These are phyloP conservation scores for Ordospora pajunii DNA, from an alignment of 371 early-diverging fungal species.

Conservation along the genomic window DNA sequence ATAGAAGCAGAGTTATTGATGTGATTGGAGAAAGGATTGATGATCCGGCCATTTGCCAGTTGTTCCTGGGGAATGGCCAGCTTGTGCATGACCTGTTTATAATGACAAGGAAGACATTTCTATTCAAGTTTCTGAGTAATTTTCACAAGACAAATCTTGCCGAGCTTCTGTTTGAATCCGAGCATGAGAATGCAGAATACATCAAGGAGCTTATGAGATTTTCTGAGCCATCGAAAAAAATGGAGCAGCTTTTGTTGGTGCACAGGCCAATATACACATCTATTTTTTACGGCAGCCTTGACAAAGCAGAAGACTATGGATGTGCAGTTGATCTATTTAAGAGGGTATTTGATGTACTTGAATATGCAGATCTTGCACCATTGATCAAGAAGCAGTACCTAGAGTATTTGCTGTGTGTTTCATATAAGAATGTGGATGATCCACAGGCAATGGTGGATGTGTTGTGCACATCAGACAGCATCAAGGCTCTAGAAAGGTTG, in stretches of 20 bases:
- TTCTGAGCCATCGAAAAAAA: neutral
- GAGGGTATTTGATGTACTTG: slow-evolving; percentile 5
- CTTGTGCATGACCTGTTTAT: neutral
- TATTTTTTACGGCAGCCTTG: neutral
- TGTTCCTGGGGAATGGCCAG: neutral
- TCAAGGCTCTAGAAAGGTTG: slow-evolving; percentile 3
- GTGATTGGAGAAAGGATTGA: slow-evolving; percentile 2
- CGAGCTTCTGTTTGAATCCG: neutral
- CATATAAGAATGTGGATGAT: slow-evolving; percentile 21
- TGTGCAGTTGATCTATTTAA: neutral
- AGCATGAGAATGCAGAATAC: neutral
- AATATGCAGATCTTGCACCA: neutral
- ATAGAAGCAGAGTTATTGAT: neutral
- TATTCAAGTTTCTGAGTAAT: neutral
- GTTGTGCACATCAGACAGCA: neutral
- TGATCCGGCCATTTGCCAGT: neutral
- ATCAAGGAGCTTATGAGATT: neutral
- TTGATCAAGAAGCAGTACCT: neutral
- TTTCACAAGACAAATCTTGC: neutral
- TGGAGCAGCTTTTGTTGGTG: neutral
- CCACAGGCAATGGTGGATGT: neutral
- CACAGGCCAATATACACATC: neutral
- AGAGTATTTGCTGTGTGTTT: slow-evolving; percentile 3
- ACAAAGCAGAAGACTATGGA: neutral
- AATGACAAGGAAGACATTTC: neutral